These are phyloP conservation scores for Colletotrichum lentis DNA, from an alignment of 2,329 filamentous ascomycete species.

Conservation along the genomic window DNA sequence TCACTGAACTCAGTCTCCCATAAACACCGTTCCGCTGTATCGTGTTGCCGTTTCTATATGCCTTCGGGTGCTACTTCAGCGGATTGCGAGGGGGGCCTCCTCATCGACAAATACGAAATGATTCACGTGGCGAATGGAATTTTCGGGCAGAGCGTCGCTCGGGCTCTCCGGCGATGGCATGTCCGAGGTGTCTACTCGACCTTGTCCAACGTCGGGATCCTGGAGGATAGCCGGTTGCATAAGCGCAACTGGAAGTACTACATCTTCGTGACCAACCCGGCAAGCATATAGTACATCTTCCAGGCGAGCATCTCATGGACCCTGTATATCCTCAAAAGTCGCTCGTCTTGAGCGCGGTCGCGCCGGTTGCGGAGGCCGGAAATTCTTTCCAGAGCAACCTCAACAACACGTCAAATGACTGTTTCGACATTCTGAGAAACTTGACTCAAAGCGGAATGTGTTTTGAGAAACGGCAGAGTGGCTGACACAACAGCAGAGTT, in stretches of 20 bases:
- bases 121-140: conserved; percentile 58
- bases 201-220: conserved; percentile 34
- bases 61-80: background rate
- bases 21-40: background rate
- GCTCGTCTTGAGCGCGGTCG: conserved; percentile 51
- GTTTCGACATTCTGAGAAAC: conserved; percentile 49
- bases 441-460: too few relatives aligned
- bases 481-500: too few relatives aligned
- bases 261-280: conserved; percentile 58
- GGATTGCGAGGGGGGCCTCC: conserved; percentile 55
- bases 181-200: conserved; percentile 44
- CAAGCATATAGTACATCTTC: conserved; percentile 56
- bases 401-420: conserved; percentile 57
- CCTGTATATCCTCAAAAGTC: conserved; percentile 56
- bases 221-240: conserved; percentile 65
- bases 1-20: background rate
- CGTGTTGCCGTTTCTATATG: background rate
- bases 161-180: conserved; percentile 55
- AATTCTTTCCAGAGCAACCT: conserved; percentile 62
- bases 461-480: too few relatives aligned
- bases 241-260: conserved; percentile 64
- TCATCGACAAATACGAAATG: conserved; percentile 58
- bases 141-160: conserved; percentile 51
- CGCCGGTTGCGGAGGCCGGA: conserved; percentile 55
- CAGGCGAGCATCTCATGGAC: conserved; percentile 59